Evolutionary conservation across 176 grass and related monocot species (phyloP), one percentile per base, ranked within the genome.

Genomic region (Secale cereale): DNA sequence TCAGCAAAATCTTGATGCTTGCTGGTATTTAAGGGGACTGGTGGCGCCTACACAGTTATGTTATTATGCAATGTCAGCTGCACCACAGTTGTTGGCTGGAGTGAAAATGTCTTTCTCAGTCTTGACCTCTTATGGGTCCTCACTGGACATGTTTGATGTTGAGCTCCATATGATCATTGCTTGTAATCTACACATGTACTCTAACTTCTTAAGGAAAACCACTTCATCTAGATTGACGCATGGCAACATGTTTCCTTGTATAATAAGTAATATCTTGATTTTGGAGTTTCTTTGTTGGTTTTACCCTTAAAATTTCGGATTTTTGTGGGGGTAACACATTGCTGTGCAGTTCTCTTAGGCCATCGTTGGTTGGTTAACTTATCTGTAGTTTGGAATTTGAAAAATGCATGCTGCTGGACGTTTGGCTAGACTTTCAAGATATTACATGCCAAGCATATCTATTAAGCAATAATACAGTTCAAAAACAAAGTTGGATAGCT

Each of bases 71-170:
- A 32, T 74, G 30, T 56, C 12, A 27, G 57, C 14, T 79, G 41
- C 61, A 13, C 31, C n/a, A 23, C 30, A 28, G 30, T 76, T 71
- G n/a, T 40, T 48, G 27, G 40, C 61, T 80, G 33, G 20, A 89
- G 60, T 85, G 35, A 45, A 84, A 46, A 46, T 80, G 57, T 64
- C 22, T 26, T 45, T 10, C 26, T 69, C 59, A 72, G 43, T 82
- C 48, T 61, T 77, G 27, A 27, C 9, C 61, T 82, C 72, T 46
- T 67, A 37, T 85, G 26, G 70, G 35, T 81, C 40, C 46, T 43
- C 26, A 56, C 12, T 74, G 59, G 57, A 77, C 17, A 70, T 82
- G 16, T 70, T 60, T 81, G 46, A 33, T 66, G 7, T 23, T 45
- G 17, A 70, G n/a, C 15, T 81, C 16, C 62, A 39, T 68, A 16